Conservation (phyloP, 805 yeast species). For the Kuraishia cidri region DNA sequence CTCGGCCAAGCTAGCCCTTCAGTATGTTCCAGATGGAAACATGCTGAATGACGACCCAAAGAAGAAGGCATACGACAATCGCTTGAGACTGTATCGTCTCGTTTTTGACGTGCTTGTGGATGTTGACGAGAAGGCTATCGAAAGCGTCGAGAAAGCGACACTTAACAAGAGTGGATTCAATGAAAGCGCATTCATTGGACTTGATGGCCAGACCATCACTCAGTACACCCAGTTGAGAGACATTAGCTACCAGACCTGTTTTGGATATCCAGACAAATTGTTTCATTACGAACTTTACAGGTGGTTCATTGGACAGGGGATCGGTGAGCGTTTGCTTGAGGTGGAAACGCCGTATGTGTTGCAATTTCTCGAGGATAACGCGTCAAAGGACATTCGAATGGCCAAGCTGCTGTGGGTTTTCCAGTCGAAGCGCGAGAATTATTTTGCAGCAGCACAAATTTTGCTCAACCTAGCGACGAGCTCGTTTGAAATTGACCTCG, state of each 20-base stretch:
- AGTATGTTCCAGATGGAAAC: constrained; percentile 34
- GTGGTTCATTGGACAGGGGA: constrained; percentile 79
- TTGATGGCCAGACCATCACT: constrained; percentile 26
- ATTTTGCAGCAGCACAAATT: constrained; percentile 78
- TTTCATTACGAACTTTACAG: constrained; percentile 90
- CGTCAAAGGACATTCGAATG: constrained; percentile 55
- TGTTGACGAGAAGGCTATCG: constrained; percentile 57
- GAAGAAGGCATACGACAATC: constrained; percentile 37
- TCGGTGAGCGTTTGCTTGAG: constrained; percentile 67
- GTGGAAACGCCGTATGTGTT: constrained; percentile 77
- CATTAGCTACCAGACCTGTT: constrained; percentile 64
- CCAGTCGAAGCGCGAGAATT: constrained; percentile 73
- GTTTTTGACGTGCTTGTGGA: constrained; percentile 69
- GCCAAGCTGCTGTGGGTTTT: constrained; percentile 86
- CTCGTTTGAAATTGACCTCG: constrained; percentile 56
- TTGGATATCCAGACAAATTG: constrained; percentile 67
- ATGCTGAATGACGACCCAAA: constrained; percentile 37
- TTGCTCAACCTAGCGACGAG: constrained; percentile 68
- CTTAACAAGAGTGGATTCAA: constrained; percentile 6
- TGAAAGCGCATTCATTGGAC: constrained; percentile 15
- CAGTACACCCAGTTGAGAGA: constrained; percentile 57
- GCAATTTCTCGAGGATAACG: constrained; percentile 63
- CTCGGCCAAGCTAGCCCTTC: constrained; percentile 47
- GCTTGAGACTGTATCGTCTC: constrained; percentile 56
- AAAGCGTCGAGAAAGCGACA: constrained; percentile 20